phyloP scores from a whole-genome alignment of 2,329 filamentous ascomycete species.

The Fusarium tupiense region DNA sequence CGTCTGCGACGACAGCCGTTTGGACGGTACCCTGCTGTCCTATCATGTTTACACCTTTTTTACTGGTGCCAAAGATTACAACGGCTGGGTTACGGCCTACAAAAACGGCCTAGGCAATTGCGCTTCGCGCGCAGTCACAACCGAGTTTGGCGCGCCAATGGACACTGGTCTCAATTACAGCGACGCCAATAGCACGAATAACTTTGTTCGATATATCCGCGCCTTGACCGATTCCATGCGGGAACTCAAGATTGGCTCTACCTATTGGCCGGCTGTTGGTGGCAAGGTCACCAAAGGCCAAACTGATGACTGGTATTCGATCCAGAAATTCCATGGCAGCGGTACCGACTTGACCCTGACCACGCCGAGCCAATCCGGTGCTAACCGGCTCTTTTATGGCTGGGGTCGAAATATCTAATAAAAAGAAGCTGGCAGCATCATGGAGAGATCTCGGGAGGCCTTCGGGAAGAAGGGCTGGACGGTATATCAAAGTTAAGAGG shows the following conservation, averaged over 20 bases:
- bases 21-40: not conserved
- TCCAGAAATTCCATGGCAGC: not conserved
- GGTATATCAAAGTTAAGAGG: not conserved
- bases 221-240: not conserved
- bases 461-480: not conserved
- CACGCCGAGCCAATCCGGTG: not conserved
- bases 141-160: not conserved
- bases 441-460: rapidly evolving
- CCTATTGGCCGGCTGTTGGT: not conserved
- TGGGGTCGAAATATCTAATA: not conserved
- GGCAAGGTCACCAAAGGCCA: not conserved
- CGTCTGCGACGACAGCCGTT: not conserved
- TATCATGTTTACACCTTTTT: not conserved
- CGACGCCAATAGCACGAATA: not conserved
- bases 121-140: not conserved
- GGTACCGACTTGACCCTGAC: not conserved
- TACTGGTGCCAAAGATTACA: not conserved
- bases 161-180: not conserved
- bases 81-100: not conserved
- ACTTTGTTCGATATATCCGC: not conserved
- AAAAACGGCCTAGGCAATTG: not conserved
- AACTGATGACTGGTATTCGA: not conserved
- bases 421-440: not conserved
- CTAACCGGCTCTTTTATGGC: not conserved
- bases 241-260: not conserved